Conservation (phyloP, 345 rosid genomes). For the Brassica juncea region DNA sequence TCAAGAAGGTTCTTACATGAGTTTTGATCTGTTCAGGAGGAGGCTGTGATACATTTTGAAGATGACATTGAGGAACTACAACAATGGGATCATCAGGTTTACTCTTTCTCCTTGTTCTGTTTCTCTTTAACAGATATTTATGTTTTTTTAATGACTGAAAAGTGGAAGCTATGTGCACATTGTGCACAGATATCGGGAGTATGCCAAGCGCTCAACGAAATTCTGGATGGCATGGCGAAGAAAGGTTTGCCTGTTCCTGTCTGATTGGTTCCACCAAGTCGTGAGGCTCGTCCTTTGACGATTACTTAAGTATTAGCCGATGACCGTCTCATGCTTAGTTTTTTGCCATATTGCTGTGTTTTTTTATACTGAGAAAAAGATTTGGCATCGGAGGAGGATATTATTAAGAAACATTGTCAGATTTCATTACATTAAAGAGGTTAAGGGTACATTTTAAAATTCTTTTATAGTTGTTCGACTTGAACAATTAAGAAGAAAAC, state of each 20-base stretch:
- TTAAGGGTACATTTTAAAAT: too few species aligned
- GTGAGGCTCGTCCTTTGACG: background rate
- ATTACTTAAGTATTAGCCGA: background rate
- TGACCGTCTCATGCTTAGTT: background rate
- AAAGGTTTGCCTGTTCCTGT: constrained; percentile 87
- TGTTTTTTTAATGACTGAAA: background rate
- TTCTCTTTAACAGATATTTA: background rate
- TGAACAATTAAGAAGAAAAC: too few species aligned
- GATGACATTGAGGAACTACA: constrained; percentile 92
- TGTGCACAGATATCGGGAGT: constrained; percentile 85
- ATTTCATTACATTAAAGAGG: background rate
- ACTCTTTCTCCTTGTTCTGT: constrained; percentile 1
- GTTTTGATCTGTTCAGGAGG: constrained; percentile 56
- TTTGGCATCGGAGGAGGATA: background rate
- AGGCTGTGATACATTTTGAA: constrained; percentile 94
- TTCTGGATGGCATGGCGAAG: constrained; percentile 89
- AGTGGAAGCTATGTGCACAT: constrained; percentile 46
- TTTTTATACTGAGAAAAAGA: background rate
- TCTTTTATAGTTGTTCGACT: too few species aligned
- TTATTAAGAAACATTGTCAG: background rate
- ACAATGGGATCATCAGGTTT: constrained; percentile 98
- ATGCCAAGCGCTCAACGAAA: constrained; percentile 89
- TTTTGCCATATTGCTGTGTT: too few species aligned
- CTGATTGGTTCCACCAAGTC: constrained; percentile 36
- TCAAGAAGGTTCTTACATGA: background rate